Evolutionary conservation across 2,329 filamentous ascomycete genomes (phyloP).

Genomic region (Calcarisporium arbuscula): DNA sequence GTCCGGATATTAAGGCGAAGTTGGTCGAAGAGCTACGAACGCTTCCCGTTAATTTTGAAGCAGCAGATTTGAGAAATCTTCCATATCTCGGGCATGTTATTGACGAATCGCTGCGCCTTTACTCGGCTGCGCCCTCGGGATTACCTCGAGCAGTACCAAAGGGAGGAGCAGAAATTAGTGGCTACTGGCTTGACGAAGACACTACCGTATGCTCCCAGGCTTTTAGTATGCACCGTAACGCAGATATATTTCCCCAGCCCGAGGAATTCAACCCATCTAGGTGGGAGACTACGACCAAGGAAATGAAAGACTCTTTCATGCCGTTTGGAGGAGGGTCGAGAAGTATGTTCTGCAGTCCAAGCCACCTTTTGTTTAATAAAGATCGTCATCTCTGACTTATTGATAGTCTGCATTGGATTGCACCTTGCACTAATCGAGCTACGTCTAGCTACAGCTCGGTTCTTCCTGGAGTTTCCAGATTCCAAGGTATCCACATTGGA

Average conservation of each 20-base stretch:
- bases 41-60: slow-evolving; percentile 16
- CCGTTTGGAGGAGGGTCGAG: slow-evolving; percentile 46
- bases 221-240: slow-evolving; percentile 38
- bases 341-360: slow-evolving; percentile 16
- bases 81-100: slow-evolving; percentile 3
- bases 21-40: slow-evolving; percentile 28
- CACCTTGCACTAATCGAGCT: slow-evolving; percentile 52
- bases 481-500: slow-evolving; percentile 22
- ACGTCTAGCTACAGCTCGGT: slow-evolving; percentile 39
- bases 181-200: slow-evolving; percentile 25
- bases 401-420: slow-evolving; percentile 43
- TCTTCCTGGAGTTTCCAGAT: slow-evolving; percentile 40
- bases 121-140: slow-evolving; percentile 16
- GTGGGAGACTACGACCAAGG: slow-evolving; percentile 27
- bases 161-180: slow-evolving; percentile 22
- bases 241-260: slow-evolving; percentile 23
- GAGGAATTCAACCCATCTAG: slow-evolving; percentile 23
- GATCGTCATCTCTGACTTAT: neutral
- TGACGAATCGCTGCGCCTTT: slow-evolving; percentile 5
- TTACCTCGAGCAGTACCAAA: slow-evolving; percentile 24
- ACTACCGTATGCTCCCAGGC: slow-evolving; percentile 33
- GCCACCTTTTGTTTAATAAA: neutral
- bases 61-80: neutral
- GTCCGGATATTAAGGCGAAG: slow-evolving; percentile 19
- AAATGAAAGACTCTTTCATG: slow-evolving; percentile 40